These are phyloP conservation scores for Fraxinus albicans DNA, from an alignment of 305 asterid genomes.

Conservation along the genomic window DNA sequence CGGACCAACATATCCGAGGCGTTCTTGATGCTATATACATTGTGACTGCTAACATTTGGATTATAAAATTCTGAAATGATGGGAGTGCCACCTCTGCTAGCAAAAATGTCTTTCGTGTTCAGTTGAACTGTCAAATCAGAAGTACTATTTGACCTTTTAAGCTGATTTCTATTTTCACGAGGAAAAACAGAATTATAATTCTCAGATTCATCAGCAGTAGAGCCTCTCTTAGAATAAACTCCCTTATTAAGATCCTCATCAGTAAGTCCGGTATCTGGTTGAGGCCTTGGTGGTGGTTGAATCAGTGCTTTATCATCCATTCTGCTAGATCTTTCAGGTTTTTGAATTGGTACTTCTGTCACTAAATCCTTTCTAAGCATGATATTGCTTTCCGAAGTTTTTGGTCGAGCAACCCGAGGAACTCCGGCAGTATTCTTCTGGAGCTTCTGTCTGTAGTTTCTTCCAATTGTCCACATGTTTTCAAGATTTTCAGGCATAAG, in stretches of 20 bases:
- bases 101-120: conserved; percentile 44
- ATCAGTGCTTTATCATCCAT: conserved; percentile 28
- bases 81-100: conserved; percentile 45
- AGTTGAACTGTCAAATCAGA: conserved; percentile 62
- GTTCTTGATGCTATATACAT: conserved; percentile 43
- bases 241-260: conserved; percentile 19
- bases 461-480: conserved; percentile 96
- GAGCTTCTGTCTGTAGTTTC: conserved; percentile 84
- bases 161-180: conserved; percentile 52
- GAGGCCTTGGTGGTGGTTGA: conserved; percentile 28
- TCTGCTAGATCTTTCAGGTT: conserved; percentile 32
- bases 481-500: conserved; percentile 98
- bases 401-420: conserved; percentile 29
- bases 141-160: conserved; percentile 90
- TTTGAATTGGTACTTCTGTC: conserved; percentile 33
- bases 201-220: conserved; percentile 32
- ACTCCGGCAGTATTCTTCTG: conserved; percentile 46
- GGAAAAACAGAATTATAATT: conserved; percentile 37
- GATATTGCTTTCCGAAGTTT: conserved; percentile 14
- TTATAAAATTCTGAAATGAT: conserved; percentile 77
- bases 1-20: conserved; percentile 62
- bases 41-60: conserved; percentile 47
- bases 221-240: conserved; percentile 11
- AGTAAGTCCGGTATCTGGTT: conserved; percentile 16
- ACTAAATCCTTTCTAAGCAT: conserved; percentile 25